phyloP scores from a whole-genome alignment of 345 rosid genomes.

The Cardamine resedifolia region DNA sequence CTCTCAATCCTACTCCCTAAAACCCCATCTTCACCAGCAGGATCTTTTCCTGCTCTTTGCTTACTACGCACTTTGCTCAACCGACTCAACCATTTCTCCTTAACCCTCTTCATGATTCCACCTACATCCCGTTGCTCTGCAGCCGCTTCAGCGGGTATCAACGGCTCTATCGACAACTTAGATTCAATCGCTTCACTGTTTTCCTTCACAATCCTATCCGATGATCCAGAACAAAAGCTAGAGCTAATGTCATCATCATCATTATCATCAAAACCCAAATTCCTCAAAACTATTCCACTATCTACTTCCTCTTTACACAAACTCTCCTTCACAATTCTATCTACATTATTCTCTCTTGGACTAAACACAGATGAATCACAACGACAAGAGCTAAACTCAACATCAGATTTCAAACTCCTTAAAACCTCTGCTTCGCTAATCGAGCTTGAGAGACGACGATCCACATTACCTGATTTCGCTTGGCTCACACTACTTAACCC shows the following conservation, averaged over 20 bases:
- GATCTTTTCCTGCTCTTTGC: conserved; percentile 7
- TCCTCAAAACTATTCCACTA: conserved; percentile 57
- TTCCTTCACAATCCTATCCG: conserved; percentile 22
- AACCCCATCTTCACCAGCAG: conserved; percentile 32
- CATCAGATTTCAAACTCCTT: conserved; percentile 45
- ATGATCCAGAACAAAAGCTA: conserved; percentile 43
- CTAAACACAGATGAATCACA: conserved; percentile 37
- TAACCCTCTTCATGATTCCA: conserved; percentile 44
- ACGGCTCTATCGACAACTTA: not conserved
- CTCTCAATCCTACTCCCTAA: conserved; percentile 49
- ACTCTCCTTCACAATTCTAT: conserved; percentile 18
- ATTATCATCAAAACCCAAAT: conserved; percentile 39
- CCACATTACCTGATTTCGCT: conserved; percentile 27
- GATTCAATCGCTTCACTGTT: not conserved
- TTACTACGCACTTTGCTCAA: conserved; percentile 45
- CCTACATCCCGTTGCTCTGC: conserved; percentile 25
- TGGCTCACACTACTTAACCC: conserved; percentile 24
- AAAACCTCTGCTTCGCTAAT: conserved; percentile 53
- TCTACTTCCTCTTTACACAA: conserved; percentile 36
- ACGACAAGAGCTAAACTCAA: conserved; percentile 56
- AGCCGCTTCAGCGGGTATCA: not conserved
- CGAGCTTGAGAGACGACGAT: conserved; percentile 16
- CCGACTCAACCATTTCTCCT: conserved; percentile 62
- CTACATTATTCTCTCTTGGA: conserved; percentile 33
- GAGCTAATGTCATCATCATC: conserved; percentile 54